Percentiles rank a stretch among this genome's conserved stretches.
These are phyloP conservation scores for Pichia inconspicua DNA, from an alignment of 1,139 yeast genomes.

Conservation along the genomic window DNA sequence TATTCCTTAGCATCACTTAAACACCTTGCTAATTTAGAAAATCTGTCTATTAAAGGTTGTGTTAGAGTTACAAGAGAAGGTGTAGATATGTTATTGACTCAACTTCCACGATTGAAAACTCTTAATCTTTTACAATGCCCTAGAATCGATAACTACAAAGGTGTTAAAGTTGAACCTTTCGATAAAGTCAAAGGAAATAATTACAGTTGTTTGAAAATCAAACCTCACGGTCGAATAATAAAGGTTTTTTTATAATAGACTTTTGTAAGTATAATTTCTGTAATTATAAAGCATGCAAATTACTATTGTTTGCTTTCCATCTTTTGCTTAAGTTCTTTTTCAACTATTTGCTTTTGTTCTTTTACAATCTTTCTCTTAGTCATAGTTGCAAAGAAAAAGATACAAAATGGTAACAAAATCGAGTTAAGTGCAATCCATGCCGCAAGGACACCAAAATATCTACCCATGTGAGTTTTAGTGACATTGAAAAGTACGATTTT, in stretches of 20 bases:
- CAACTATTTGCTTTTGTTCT: neutral
- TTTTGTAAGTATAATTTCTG: too few relatives aligned
- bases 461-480: constrained; percentile 40
- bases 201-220: constrained; percentile 52
- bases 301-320: neutral
- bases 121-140: constrained; percentile 63
- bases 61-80: constrained; percentile 70
- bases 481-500: constrained; percentile 40
- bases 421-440: constrained; percentile 42
- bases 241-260: constrained; percentile 40
- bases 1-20: constrained; percentile 58
- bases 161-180: constrained; percentile 49
- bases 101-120: constrained; percentile 44
- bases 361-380: constrained; percentile 18
- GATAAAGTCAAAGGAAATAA: constrained; percentile 40
- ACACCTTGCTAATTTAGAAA: constrained; percentile 39
- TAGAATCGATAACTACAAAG: constrained; percentile 40
- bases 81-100: constrained; percentile 54
- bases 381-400: constrained; percentile 28
- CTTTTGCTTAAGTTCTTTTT: neutral
- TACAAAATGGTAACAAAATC: constrained; percentile 34
- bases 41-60: constrained; percentile 56
- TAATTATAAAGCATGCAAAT: too few relatives aligned
- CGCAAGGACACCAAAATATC: constrained; percentile 39
- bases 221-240: constrained; percentile 45